Evolutionary conservation across 352 stramenopile species (phyloP), one percentile per base, ranked within the genome.

Genomic region (Stephanocyclus meneghinianus): DNA sequence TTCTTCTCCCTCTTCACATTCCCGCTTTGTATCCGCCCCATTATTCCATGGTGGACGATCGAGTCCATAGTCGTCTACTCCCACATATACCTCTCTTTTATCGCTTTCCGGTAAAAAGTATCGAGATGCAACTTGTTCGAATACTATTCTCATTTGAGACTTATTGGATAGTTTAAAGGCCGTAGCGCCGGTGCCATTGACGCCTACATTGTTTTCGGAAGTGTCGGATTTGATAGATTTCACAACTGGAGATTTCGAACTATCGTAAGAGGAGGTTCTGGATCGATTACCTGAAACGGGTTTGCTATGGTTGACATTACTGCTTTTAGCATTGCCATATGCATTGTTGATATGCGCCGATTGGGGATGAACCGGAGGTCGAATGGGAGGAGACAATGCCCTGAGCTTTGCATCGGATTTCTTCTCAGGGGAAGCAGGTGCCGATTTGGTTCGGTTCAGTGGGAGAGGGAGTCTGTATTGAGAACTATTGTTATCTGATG

Each of bases 51-150:
- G 30, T 51, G 9, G 9, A 72, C 51, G 29, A 29, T 51, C 45
- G 21, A 37, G 9, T 1, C 56, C 55, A 40, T 56, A 63, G 69
- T 56, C 69, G 11, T 57, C n/a, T 16, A 35, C 57, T 13, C 57
- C 45, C 18, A 32, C 45, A 51, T 48, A 57, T 13, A 64, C 29
- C 47, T 47, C 30, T n/a, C 68, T 29, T 16, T 44, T 26, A 45
- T 69, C 35, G 5, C 13, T 67, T 10, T 48, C 45, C n/a, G 18
- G 44, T 13, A 77, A 32, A 70, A 74, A 82, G 40, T 77, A 82
- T 37, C 59, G 30, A 7, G 74, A 61, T 10, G 74, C 74, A 2
- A 82, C 55, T 53, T 74, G 26, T 55, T 82, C 74, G 18, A 82
- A 64, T 11, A 82, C 45, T 0, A 75, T 56, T 16, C 74, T 59